Evolutionary conservation across 176 grass and related monocot genomes (phyloP).

Genomic region (Olyra latifolia): DNA sequence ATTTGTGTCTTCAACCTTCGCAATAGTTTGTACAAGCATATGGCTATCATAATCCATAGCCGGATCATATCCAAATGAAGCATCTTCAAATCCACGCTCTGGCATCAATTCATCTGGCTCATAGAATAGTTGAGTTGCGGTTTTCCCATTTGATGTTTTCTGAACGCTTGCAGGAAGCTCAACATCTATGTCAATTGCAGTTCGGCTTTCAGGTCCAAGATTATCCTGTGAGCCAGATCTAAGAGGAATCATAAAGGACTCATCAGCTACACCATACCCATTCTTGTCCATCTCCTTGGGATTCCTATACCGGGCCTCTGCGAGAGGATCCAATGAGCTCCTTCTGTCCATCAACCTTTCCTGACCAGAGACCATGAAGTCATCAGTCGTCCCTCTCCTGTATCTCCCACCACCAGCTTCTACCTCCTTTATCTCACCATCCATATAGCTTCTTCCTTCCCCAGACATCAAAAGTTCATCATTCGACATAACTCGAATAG

Average conservation of each 20-base stretch:
- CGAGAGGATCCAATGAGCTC: constrained; percentile 68
- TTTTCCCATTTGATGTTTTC: constrained; percentile 38
- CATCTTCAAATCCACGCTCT: constrained; percentile 60
- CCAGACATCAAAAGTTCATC: constrained; percentile 76
- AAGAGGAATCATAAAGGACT: constrained; percentile 88
- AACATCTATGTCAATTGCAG: constrained; percentile 75
- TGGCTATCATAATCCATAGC: constrained; percentile 78
- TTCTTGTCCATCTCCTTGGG: constrained; percentile 50
- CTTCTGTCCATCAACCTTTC: constrained; percentile 50
- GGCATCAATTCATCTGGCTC: constrained; percentile 89
- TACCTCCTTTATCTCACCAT: constrained; percentile 75
- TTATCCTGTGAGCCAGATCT: constrained; percentile 59
- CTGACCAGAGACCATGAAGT: constrained; percentile 73
- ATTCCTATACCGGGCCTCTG: constrained; percentile 57
- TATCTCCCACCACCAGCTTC: constrained; percentile 66
- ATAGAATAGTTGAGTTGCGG: constrained; percentile 61
- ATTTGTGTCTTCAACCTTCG: constrained; percentile 46
- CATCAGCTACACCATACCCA: constrained; percentile 48
- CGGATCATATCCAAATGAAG: constrained; percentile 76
- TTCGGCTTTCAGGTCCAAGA: constrained; percentile 49
- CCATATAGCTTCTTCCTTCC: constrained; percentile 46
- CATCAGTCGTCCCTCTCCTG: constrained; percentile 57
- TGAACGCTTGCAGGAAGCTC: constrained; percentile 51
- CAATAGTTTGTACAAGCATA: constrained; percentile 41
- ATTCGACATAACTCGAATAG: constrained; percentile 51